Conservation (phyloP, 805 yeast species). For the Candida qinlingensis region DNA sequence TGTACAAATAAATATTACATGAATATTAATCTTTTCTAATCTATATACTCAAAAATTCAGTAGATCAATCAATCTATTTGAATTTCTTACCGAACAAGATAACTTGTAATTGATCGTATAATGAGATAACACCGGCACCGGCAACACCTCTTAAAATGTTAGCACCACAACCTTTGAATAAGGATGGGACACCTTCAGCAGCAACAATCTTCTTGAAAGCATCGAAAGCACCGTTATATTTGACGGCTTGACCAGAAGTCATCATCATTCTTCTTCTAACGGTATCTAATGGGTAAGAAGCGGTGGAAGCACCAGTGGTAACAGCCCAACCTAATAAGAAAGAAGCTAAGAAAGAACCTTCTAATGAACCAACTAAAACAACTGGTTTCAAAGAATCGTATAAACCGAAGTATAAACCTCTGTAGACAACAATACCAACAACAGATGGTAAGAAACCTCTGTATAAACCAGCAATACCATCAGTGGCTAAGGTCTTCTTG, state of each 20-base stretch:
- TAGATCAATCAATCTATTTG: conserved; percentile 34
- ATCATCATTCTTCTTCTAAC: conserved; percentile 99
- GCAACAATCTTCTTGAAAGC: conserved; percentile 89
- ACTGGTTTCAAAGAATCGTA: conserved; percentile 96
- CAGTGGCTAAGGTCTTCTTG: conserved; percentile 91
- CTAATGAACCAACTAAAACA: conserved; percentile 88
- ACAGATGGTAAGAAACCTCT: conserved; percentile 99
- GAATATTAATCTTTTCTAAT: conserved; percentile 12
- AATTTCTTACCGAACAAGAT: conserved; percentile 95
- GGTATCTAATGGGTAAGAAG: conserved; percentile 98
- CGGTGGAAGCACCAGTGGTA: conserved; percentile 97
- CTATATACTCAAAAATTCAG: conserved; percentile 3
- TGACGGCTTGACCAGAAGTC: conserved; percentile 98
- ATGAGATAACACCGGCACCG: conserved; percentile 98
- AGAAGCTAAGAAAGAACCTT: conserved; percentile 92
- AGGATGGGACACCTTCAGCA: conserved; percentile 88
- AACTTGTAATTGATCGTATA: conserved; percentile 95
- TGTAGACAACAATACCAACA: conserved; percentile 95
- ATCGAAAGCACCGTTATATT: conserved; percentile 93
- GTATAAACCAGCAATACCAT: conserved; percentile 97
- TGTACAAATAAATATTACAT: conserved; percentile 10
- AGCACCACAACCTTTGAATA: conserved; percentile 99
- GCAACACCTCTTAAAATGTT: conserved; percentile 99
- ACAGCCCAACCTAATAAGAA: conserved; percentile 97
- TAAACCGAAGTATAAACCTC: conserved; percentile 98